phyloP scores from a whole-genome alignment of 2,329 filamentous ascomycete genomes.

The Aspergillus viridinutans region DNA sequence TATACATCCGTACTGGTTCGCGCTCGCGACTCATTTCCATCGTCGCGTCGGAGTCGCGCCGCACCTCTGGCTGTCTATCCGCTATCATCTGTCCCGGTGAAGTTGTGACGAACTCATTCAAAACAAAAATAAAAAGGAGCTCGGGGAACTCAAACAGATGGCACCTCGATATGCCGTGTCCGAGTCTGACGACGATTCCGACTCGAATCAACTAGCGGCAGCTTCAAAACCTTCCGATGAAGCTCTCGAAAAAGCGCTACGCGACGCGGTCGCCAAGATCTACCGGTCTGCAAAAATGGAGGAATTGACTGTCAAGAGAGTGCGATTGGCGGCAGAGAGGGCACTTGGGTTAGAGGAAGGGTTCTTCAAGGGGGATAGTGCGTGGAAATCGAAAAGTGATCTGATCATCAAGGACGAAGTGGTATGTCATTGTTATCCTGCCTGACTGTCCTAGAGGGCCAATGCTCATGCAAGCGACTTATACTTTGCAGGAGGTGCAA shows the following conservation, averaged over 20 bases:
- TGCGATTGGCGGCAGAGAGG: slow-evolving; percentile 51
- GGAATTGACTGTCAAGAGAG: slow-evolving; percentile 55
- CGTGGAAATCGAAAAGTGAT: slow-evolving; percentile 55
- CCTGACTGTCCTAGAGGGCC: background rate
- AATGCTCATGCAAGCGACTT: background rate
- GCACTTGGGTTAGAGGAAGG: slow-evolving; percentile 49
- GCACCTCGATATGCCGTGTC: slow-evolving; percentile 27
- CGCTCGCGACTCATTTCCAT: background rate
- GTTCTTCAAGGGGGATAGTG: slow-evolving; percentile 51
- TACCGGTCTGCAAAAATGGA: slow-evolving; percentile 41
- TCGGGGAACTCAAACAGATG: slow-evolving; percentile 18
- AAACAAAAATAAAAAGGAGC: background rate
- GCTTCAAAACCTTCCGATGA: slow-evolving; percentile 27
- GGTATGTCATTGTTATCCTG: slow-evolving; percentile 28
- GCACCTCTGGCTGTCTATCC: background rate
- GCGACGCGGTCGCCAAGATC: slow-evolving; percentile 35
- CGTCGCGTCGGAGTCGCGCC: background rate
- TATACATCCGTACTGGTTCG: background rate
- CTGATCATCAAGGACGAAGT: slow-evolving; percentile 51
- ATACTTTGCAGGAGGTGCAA: slow-evolving; percentile 27
- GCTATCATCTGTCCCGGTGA: background rate
- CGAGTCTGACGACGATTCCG: slow-evolving; percentile 28
- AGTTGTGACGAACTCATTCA: background rate
- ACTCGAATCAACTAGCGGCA: slow-evolving; percentile 19
- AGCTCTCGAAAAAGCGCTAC: slow-evolving; percentile 34